Conservation (phyloP, 768 basidiomycete genomes). For the Termitomyces sp. region DNA sequence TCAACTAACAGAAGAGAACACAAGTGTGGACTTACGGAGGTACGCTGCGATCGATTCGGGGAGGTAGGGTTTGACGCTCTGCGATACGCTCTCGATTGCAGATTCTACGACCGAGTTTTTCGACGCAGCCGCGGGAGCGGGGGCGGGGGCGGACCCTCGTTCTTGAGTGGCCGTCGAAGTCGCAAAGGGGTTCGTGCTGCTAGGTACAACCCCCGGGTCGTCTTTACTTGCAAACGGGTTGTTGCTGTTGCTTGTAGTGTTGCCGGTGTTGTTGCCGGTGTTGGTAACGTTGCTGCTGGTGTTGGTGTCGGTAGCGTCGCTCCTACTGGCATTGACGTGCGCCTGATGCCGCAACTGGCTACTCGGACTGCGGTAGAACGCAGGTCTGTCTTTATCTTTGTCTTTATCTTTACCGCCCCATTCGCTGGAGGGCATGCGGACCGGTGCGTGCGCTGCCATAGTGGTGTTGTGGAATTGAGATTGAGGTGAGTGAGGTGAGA, state of each 20-base stretch:
- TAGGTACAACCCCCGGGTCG: no score
- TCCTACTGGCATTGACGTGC: no score
- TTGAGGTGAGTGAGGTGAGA: no score
- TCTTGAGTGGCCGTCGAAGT: no score
- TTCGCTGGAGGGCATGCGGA: conserved; percentile 6
- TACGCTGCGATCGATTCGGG: conserved; percentile 4
- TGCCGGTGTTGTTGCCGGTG: no score
- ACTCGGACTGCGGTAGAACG: background rate
- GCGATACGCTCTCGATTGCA: conserved; percentile 2
- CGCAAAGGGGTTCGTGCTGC: no score
- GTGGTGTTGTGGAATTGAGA: no score
- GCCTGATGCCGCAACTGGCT: background rate
- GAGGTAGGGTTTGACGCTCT: conserved; percentile 9
- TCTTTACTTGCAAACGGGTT: background rate
- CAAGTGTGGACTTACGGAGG: background rate
- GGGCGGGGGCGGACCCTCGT: no score
- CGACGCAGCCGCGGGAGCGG: no score
- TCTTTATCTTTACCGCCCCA: conserved; percentile 3
- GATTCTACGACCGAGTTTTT: background rate
- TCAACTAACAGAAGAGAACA: no score
- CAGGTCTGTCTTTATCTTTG: background rate
- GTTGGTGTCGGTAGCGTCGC: no score
- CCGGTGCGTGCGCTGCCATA: background rate
- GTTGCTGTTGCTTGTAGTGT: background rate
- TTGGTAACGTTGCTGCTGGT: no score